A percentile compares a stretch with the other conserved stretches of the same genome.
These are phyloP conservation scores for Cadophora luteo-olivacea DNA, from an alignment of 2,329 filamentous ascomycete genomes.

Conservation along the genomic window DNA sequence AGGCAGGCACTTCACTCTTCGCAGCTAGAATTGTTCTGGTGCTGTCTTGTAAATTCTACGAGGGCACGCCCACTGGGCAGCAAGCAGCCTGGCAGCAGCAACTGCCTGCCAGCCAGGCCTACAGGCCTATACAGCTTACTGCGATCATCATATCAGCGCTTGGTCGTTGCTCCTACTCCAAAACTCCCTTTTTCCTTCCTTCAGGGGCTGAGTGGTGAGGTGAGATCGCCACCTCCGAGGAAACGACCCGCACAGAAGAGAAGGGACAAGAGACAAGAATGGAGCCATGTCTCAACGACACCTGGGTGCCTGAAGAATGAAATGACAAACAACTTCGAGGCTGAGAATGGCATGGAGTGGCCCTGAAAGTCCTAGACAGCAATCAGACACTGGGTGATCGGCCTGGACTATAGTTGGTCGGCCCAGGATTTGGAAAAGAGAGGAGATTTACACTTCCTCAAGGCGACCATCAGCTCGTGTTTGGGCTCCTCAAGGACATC, in stretches of 20 bases:
- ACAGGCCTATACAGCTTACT: not conserved
- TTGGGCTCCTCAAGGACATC: not conserved
- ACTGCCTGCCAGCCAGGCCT: not conserved
- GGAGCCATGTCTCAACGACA: conserved; percentile 4
- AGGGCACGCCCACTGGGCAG: not conserved
- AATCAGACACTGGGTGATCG: not conserved
- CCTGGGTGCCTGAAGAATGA: conserved; percentile 1
- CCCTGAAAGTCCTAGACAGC: not conserved
- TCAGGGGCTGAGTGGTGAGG: conserved; percentile 3
- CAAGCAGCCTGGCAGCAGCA: too few relatives aligned
- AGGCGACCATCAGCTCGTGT: conserved; percentile 3
- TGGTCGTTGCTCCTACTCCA: not conserved
- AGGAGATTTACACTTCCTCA: not conserved
- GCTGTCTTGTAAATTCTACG: conserved; percentile 10
- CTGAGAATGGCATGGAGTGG: not conserved
- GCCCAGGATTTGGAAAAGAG: not conserved
- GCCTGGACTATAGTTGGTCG: not conserved
- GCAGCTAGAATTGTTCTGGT: conserved; percentile 5
- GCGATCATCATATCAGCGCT: conserved; percentile 7
- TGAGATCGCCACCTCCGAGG: conserved; percentile 1
- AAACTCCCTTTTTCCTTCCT: conserved; percentile 4
- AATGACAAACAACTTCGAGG: not conserved
- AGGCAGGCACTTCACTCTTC: not conserved
- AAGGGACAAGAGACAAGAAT: not conserved
- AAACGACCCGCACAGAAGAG: not conserved